Evolutionary conservation across 345 rosid genomes (phyloP), one percentile per base, ranked within the genome.

Genomic region (Salix arbutifolia): DNA sequence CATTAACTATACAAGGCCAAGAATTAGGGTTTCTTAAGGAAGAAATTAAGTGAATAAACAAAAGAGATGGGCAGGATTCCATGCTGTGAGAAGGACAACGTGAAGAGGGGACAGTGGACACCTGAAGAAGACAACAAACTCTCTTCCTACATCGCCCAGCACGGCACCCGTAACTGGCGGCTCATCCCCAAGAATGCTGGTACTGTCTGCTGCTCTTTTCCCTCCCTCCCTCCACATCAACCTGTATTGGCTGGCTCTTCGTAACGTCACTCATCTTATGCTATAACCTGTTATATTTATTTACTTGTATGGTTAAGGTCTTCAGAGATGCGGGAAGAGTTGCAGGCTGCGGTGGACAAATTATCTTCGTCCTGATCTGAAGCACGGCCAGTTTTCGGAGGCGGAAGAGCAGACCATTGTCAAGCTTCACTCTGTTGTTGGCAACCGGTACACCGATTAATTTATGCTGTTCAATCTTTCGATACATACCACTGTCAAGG

Each of bases 101-200:
- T 96, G 80, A 92, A 96, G 77, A 87, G 97, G 77, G 99, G 99
- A 11, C 99, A 94, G 70, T 94, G 99, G 99, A 93, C 98, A 40
- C 98, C 97, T 53, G 98, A 94, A 77, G 99, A 94, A 86, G 97
- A 96, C 84, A 96, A 94, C 86, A 94, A 96, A 80, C 87, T 96
- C 72, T 89, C 97, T 71, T 92, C 99, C 35, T 94, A 92, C 79
- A 89, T 96, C 48, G 89, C 97, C 79, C 93, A 94, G 81, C 98
- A 92, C 31, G 98, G 98, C 70, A 93, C 97, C 79, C 87, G 98
- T 28, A 92, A 91, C 85, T 93, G 98, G 95, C 95, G 95, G 30
- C 97, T 96, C 84, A 92, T 93, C 75, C 99, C 99, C 74, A 91
- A 96, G 85, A 96, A 92, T 40, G 98, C 95, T 14, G 95, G 95